Evolutionary conservation across 2,329 filamentous ascomycete genomes (phyloP), one percentile per base, ranked within the genome.

Genomic region (Xylariaceae sp.): DNA sequence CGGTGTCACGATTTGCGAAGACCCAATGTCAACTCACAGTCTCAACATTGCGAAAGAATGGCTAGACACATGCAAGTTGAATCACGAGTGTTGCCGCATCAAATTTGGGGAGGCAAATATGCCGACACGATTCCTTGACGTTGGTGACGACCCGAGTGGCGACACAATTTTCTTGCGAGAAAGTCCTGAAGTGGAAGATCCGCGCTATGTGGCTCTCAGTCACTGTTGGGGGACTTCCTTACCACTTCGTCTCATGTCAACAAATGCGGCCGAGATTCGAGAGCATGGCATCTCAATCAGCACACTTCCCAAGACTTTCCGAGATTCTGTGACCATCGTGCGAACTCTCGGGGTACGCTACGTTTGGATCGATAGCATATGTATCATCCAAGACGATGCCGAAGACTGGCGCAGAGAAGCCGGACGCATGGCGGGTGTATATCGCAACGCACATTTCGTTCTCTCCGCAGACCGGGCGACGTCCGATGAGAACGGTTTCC

Each of bases 371-470:
- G 61, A 60, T 39, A 55, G 51, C 39, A 51, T 54, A 15, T 58
- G 51, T 17, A 58, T 58, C 8, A 10, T 54, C 13, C 51, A 55
- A 45, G 47, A 51, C 34, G 51, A 62, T 45, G 30, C 51, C 18
- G 49, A 62, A 50, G 61, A 62, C 30, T 62, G 55, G 61, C 51
- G 39, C 4, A 53, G 37, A 3, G 61, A 60, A 35, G 48, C 61
- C 4, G 55, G 34, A 34, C 49, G 47, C 11, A 62, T 62, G 57
- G 52, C 51, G 1, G 34, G 55, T 18, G 44, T 60, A 35, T 62
- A 62, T 42, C 57, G 55, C 47, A 50, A 60, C 18, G 51, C 57
- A 5, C 48, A 60, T 53, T 35, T 62, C 4, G 54, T 62, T 4
- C 48, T 62, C 44, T 58, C 57, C 15, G 60, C 60, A 42, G 11